Percentiles rank a stretch among this genome's conserved stretches.
Conservation (phyloP, 176 grass and related monocot species). For the Sorghum bicolor region DNA sequence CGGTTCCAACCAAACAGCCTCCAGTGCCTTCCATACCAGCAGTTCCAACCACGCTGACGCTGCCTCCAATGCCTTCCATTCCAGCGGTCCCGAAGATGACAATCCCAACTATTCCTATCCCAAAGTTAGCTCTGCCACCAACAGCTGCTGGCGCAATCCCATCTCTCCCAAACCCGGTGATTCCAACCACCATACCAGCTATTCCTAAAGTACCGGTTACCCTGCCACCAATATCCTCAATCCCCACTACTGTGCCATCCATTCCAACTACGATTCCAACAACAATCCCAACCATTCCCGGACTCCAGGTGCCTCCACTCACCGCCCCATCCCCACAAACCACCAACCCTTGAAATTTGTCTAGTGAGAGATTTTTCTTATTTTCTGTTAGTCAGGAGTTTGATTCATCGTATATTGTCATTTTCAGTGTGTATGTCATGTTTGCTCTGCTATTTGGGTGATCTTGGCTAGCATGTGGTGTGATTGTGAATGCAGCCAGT, state of each 20-base stretch:
- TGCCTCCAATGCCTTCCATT: slow-evolving; percentile 58
- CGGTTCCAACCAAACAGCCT: slow-evolving; percentile 42
- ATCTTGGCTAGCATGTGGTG: slow-evolving; percentile 36
- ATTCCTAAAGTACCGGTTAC: slow-evolving; percentile 40
- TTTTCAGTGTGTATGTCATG: slow-evolving; percentile 34
- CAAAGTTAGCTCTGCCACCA: slow-evolving; percentile 39
- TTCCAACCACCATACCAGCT: slow-evolving; percentile 37
- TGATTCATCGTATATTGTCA: neutral
- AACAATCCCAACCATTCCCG: slow-evolving; percentile 53
- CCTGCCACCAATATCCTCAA: slow-evolving; percentile 51
- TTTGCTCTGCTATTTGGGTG: slow-evolving; percentile 23
- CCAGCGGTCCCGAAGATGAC: slow-evolving; percentile 46
- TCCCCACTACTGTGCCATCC: slow-evolving; percentile 42
- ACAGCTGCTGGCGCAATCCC: slow-evolving; percentile 39
- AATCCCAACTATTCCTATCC: slow-evolving; percentile 49
- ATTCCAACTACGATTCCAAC: slow-evolving; percentile 47
- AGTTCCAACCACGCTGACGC: slow-evolving; percentile 50
- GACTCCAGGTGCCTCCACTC: slow-evolving; percentile 59
- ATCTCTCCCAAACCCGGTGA: slow-evolving; percentile 26
- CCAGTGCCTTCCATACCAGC: slow-evolving; percentile 41
- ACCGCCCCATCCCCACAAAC: slow-evolving; percentile 43
- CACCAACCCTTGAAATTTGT: slow-evolving; percentile 42
- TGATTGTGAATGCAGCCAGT: slow-evolving; percentile 43
- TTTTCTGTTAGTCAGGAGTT: slow-evolving; percentile 24
- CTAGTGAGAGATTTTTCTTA: slow-evolving; percentile 8